Conservation (phyloP, 306 rosid species). For the Vigna radiata region DNA sequence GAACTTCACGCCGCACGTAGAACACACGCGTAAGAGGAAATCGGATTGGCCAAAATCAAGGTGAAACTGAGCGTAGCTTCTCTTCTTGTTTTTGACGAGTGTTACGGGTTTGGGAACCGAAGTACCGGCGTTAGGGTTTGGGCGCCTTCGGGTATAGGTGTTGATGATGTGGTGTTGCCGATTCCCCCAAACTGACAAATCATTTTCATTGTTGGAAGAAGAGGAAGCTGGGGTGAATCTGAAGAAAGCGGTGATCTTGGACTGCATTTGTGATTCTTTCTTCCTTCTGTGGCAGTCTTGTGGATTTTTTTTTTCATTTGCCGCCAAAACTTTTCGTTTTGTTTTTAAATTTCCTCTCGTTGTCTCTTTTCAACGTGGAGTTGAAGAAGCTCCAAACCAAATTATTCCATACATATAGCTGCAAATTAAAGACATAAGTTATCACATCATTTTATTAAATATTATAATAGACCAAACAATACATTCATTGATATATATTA, state of each 20-base stretch:
- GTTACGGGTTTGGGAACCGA: slow-evolving; percentile 29
- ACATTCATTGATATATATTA: too few relatives aligned
- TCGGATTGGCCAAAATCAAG: slow-evolving; percentile 84
- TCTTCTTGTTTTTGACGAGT: slow-evolving; percentile 72
- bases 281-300: not conserved
- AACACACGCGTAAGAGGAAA: slow-evolving; percentile 65
- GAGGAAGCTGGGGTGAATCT: slow-evolving; percentile 42
- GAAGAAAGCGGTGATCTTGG: slow-evolving; percentile 79
- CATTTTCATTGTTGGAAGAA: slow-evolving; percentile 36
- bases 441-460: too few relatives aligned
- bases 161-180: slow-evolving; percentile 50
- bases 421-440: too few relatives aligned
- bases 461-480: too few relatives aligned
- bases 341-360: not conserved
- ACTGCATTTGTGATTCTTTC: slow-evolving; percentile 52
- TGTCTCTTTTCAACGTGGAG: too few relatives aligned
- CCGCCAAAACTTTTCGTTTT: slow-evolving; percentile 13
- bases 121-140: slow-evolving; percentile 27
- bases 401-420: too few relatives aligned
- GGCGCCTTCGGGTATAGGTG: slow-evolving; percentile 58
- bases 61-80: slow-evolving; percentile 83
- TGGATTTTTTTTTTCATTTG: not conserved
- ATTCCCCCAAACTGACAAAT: slow-evolving; percentile 68
- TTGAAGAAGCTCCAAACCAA: too few relatives aligned
- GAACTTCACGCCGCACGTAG: slow-evolving; percentile 68